These are phyloP conservation scores for Acanthamoeba divionensis DNA, from an alignment of 208 protist species.

Conservation along the genomic window DNA sequence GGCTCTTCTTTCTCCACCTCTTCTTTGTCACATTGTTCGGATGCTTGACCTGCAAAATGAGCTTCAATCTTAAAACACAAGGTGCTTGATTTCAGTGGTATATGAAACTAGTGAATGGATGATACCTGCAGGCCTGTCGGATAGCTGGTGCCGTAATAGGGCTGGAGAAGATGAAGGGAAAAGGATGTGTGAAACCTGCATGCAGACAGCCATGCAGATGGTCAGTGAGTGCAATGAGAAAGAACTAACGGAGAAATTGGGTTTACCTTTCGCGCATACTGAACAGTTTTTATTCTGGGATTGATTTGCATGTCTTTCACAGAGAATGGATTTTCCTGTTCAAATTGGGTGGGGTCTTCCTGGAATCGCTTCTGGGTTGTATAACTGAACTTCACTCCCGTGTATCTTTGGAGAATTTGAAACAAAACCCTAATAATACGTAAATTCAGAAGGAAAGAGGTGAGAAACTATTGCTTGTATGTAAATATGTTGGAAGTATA, in stretches of 20 bases:
- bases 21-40: too few species aligned
- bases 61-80: too few species aligned
- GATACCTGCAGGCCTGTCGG: too few species aligned
- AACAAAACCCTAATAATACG: neutral
- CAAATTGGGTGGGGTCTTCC: slow-evolving; percentile 41
- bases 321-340: slow-evolving; percentile 31
- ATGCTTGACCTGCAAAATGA: too few species aligned
- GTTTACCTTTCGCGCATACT: slow-evolving; percentile 22
- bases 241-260: too few species aligned
- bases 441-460: neutral
- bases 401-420: slow-evolving; percentile 32
- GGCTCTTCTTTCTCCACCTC: neutral
- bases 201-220: too few species aligned
- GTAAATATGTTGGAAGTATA: neutral
- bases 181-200: too few species aligned
- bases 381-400: neutral
- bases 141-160: too few species aligned
- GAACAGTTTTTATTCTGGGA: slow-evolving; percentile 37
- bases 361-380: slow-evolving; percentile 18
- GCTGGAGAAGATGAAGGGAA: too few species aligned
- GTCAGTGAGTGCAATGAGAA: too few species aligned
- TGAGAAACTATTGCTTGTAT: neutral
- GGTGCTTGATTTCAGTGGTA: too few species aligned
- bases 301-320: neutral
- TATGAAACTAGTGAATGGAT: too few species aligned